These are phyloP conservation scores for Phoma sp. DNA, from an alignment of 2,329 filamentous ascomycete species.

Conservation along the genomic window DNA sequence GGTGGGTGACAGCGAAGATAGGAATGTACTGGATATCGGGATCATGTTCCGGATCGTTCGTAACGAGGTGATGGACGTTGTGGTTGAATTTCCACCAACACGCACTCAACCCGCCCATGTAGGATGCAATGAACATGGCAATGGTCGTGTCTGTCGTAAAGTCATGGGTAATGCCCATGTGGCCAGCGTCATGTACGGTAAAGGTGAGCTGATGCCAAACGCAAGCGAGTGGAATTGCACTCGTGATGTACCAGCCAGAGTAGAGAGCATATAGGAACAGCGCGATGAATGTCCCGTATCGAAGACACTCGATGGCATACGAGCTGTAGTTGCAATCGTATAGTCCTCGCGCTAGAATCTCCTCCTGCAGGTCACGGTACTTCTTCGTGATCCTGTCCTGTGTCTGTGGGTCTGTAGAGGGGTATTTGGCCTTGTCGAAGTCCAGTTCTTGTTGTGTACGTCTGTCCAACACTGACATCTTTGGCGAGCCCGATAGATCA, in stretches of 20 bases:
- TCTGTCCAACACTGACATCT: conserved; percentile 71
- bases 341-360: conserved; percentile 75
- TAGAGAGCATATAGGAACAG: conserved; percentile 61
- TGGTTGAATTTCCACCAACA: conserved; percentile 98
- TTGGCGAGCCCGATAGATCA: conserved; percentile 43
- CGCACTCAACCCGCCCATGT: conserved; percentile 83
- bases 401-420: conserved; percentile 72
- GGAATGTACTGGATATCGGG: conserved; percentile 85
- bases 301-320: conserved; percentile 75
- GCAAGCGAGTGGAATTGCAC: conserved; percentile 76
- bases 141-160: conserved; percentile 84
- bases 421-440: conserved; percentile 81
- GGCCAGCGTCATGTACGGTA: conserved; percentile 90
- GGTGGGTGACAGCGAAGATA: conserved; percentile 70
- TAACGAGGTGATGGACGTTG: conserved; percentile 96
- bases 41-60: conserved; percentile 93
- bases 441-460: conserved; percentile 76
- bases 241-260: conserved; percentile 58
- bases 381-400: conserved; percentile 79
- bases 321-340: conserved; percentile 84
- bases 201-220: conserved; percentile 97
- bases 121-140: conserved; percentile 89
- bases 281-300: conserved; percentile 73
- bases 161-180: conserved; percentile 95
- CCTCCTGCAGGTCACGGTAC: conserved; percentile 78